These are phyloP conservation scores for Xylariaceae sp. DNA, from an alignment of 2,329 filamentous ascomycete species.

Conservation along the genomic window DNA sequence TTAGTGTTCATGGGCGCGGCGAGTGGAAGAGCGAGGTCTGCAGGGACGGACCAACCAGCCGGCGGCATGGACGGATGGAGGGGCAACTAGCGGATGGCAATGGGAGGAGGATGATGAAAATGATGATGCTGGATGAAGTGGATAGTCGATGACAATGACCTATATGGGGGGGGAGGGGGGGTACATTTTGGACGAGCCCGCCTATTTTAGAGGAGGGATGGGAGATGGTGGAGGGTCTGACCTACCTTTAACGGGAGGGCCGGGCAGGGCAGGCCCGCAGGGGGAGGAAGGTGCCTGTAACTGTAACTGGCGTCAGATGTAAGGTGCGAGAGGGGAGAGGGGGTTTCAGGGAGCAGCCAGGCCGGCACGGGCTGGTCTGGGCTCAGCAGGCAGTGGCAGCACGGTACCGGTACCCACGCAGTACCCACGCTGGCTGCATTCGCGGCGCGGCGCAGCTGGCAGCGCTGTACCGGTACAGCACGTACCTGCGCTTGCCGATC, in stretches of 20 bases:
- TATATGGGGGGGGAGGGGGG: too few species aligned
- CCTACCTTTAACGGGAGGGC: background rate
- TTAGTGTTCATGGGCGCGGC: constrained; percentile 28
- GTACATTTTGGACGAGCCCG: background rate
- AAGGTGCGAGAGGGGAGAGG: background rate
- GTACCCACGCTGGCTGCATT: too few species aligned
- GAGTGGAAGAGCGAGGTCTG: constrained; percentile 24
- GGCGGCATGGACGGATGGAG: constrained; percentile 2
- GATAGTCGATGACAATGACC: constrained; percentile 11
- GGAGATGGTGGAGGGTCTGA: background rate
- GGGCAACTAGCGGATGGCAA: constrained; percentile 12
- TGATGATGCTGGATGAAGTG: constrained; percentile 15
- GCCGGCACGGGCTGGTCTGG: background rate
- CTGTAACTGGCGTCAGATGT: too few species aligned
- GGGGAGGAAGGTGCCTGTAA: background rate
- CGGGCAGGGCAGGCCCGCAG: constrained; percentile 1
- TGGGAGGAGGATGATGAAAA: constrained; percentile 12
- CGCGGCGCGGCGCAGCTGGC: too few species aligned
- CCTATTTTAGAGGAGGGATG: background rate
- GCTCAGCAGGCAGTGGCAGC: background rate
- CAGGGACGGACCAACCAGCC: constrained; percentile 31
- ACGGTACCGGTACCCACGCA: background rate
- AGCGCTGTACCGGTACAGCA: too few species aligned
- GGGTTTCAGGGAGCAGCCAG: constrained; percentile 1
- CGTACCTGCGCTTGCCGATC: too few species aligned